Evolutionary conservation across 2,329 filamentous ascomycete species (phyloP).

Genomic region (Didymella pinodella): DNA sequence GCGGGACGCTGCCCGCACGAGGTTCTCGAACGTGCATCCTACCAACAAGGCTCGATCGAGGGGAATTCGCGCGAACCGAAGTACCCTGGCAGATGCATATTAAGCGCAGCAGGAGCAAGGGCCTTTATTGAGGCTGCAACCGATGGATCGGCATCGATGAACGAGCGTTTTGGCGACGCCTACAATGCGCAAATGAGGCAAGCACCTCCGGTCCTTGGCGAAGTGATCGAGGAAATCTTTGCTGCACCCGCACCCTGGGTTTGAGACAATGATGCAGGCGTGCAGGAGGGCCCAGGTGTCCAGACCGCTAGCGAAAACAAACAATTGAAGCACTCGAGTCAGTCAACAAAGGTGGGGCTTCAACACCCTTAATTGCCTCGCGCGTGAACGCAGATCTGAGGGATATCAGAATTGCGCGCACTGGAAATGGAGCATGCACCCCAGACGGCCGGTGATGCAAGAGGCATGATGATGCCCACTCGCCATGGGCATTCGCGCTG

Average conservation of each 20-base stretch:
- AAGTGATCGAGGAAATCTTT: conserved; percentile 8
- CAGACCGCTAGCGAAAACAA: conserved; percentile 12
- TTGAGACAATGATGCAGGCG: conserved; percentile 3
- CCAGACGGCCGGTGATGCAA: conserved; percentile 26
- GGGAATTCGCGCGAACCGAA: conserved; percentile 9
- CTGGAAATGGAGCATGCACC: conserved; percentile 25
- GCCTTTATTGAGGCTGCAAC: conserved; percentile 2
- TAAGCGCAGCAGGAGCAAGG: conserved; percentile 1
- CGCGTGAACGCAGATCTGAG: conserved; percentile 25
- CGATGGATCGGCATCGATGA: conserved; percentile 15
- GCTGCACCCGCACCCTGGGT: conserved; percentile 1
- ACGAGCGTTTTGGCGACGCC: conserved; percentile 9
- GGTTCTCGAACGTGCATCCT: conserved; percentile 28
- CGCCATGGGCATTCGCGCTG: conserved; percentile 9
- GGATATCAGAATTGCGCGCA: conserved; percentile 10
- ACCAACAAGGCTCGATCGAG: conserved; percentile 6
- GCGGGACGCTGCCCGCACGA: conserved; percentile 4
- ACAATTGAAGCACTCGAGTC: conserved; percentile 5
- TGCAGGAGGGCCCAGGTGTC: conserved; percentile 12
- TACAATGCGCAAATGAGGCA: conserved; percentile 12
- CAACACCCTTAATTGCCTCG: background rate
- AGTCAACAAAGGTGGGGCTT: background rate
- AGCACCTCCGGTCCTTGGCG: conserved; percentile 14
- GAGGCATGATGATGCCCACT: conserved; percentile 24
- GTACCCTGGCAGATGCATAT: conserved; percentile 1